Percentiles rank a stretch among this genome's conserved stretches.
These are phyloP conservation scores for Tulasnella sp. DNA, from an alignment of 768 basidiomycete genomes.

Conservation along the genomic window DNA sequence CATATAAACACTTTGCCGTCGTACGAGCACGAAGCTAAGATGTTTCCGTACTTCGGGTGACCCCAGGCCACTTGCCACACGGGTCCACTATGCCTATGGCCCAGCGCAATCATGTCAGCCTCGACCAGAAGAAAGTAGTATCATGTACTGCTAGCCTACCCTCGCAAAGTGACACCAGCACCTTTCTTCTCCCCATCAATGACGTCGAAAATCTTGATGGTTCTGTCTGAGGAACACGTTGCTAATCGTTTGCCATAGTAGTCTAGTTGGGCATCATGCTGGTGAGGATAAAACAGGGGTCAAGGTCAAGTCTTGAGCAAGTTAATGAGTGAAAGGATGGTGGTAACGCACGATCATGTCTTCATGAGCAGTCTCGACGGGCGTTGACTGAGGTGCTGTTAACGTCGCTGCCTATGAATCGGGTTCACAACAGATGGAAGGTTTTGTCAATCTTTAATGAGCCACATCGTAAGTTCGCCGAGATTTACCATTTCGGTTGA, in stretches of 20 bases:
- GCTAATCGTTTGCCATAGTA: constrained; percentile 96
- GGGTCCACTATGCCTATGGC: constrained; percentile 80
- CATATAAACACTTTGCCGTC: constrained; percentile 98
- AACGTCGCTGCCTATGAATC: background rate
- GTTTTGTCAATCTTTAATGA: background rate
- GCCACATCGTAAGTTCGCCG: background rate
- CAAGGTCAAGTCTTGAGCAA: background rate
- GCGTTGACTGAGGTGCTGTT: constrained; percentile 48
- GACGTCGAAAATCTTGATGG: constrained; percentile 91
- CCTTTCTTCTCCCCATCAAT: constrained; percentile 71
- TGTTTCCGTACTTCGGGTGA: constrained; percentile 93
- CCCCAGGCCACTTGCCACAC: constrained; percentile 99
- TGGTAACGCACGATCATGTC: constrained; percentile 85
- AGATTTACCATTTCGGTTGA: background rate
- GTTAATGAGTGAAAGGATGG: background rate
- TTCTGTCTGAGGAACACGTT: constrained; percentile 92
- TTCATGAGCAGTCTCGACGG: constrained; percentile 92
- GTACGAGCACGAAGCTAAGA: constrained; percentile 96
- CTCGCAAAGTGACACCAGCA: constrained; percentile 67
- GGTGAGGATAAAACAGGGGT: constrained; percentile 16
- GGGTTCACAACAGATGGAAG: background rate
- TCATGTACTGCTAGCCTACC: constrained; percentile 37
- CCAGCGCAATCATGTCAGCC: background rate
- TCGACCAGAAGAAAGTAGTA: background rate
- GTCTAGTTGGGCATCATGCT: constrained; percentile 98